These are phyloP conservation scores for Coemansia sp. DNA, from an alignment of 192 early-diverging fungal genomes.

Conservation along the genomic window DNA sequence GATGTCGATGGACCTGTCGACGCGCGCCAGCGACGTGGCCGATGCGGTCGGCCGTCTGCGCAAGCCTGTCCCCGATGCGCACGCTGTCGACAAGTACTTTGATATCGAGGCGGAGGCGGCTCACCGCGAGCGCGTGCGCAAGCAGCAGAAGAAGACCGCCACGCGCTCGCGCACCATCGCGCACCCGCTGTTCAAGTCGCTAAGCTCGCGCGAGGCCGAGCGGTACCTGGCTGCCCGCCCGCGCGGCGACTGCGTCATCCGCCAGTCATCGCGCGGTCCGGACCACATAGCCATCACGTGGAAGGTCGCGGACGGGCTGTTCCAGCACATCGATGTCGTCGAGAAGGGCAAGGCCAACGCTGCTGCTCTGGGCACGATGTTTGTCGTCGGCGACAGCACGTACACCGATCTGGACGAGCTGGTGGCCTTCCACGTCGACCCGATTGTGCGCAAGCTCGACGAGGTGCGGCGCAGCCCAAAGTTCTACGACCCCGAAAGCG, in stretches of 20 bases:
- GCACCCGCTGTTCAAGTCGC: slow-evolving; percentile 80
- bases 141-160: slow-evolving; percentile 24
- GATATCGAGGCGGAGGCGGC: slow-evolving; percentile 53
- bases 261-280: slow-evolving; percentile 84
- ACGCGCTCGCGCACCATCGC: slow-evolving; percentile 62
- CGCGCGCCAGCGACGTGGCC: slow-evolving; percentile 57
- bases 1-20: slow-evolving; percentile 72
- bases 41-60: slow-evolving; percentile 38
- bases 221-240: slow-evolving; percentile 62
- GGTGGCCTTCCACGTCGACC: slow-evolving; percentile 83
- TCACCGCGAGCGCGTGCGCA: slow-evolving; percentile 38
- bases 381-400: slow-evolving; percentile 63
- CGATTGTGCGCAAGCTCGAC: slow-evolving; percentile 68
- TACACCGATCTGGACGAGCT: slow-evolving; percentile 93
- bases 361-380: slow-evolving; percentile 62
- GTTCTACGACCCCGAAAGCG: slow-evolving; percentile 64
- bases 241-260: slow-evolving; percentile 77
- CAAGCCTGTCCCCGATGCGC: slow-evolving; percentile 30
- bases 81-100: slow-evolving; percentile 55
- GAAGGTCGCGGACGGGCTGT: slow-evolving; percentile 84
- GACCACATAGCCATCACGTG: slow-evolving; percentile 91
- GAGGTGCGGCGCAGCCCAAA: slow-evolving; percentile 70
- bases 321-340: slow-evolving; percentile 75
- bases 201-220: slow-evolving; percentile 70
- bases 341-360: slow-evolving; percentile 62